Base-by-base conservation (phyloP, 352 stramenopile species). In the Globisporangium splendens region DNA sequence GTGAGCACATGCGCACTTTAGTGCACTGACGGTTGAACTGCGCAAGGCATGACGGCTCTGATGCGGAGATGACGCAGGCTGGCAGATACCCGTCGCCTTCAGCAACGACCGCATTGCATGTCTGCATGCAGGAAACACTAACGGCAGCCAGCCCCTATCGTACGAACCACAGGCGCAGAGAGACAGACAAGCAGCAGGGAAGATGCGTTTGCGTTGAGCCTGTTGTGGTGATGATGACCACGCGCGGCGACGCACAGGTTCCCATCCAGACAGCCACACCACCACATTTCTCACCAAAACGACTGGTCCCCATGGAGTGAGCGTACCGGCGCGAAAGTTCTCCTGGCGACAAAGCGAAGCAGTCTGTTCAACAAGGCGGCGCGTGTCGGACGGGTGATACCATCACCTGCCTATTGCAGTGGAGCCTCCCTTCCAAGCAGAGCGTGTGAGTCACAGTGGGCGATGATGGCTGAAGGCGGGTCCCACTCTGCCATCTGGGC, bases 321-420 rank as follows among this genome's bases (percentile, higher is more conserved):
- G 35, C 20, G 46, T 17, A 11, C 41, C 39, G 39, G 47, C 13
- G 52, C 46, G 46, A 58, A 50, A 58, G 22, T 58, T 58, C 52
- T 58, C 39, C 39, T 44, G 39, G 39, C 39, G 13, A n/a, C 39
- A 44, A 44, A 44, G 39, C 13, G 39, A n/a, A 44, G 39, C 13
- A 12, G 39, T 44, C 39, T n/a, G 14, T 10, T 3, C 14, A 17
- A 17, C 38, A 43, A 13, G 38, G n/a, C n/a, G n/a, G n/a, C n/a
- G n/a, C n/a, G n/a, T n/a, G n/a, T n/a, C 38, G 10, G 11, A 8
- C 38, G 38, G 24, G 24, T 5, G 24, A 31, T 31, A 31, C 24
- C 24, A 31, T 5, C 24, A 35, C 3, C 28, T 35, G 28, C 10
- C 28, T 35, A 35, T 35, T 35, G 28, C 28, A 35, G 28, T n/a